Percentiles rank a stretch among this genome's conserved stretches.
Conservation (phyloP, 1,284 basidiomycete species). For the Porogramme epimiltina region DNA sequence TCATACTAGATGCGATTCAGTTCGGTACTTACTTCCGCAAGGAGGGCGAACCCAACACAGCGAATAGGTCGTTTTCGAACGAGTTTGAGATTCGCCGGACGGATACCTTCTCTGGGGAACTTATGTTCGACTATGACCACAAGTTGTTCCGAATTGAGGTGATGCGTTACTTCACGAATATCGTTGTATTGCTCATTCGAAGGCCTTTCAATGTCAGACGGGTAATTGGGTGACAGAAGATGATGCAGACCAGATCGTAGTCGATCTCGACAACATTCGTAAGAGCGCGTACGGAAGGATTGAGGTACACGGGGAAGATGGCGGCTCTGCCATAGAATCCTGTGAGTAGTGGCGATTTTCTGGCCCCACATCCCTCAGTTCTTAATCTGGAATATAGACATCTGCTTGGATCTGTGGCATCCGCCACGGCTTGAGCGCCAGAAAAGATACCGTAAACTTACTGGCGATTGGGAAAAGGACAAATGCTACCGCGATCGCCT, state of each 20-base stretch:
- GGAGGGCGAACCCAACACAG: constrained; percentile 31
- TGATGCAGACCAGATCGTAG: constrained; percentile 48
- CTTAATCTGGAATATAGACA: too few relatives aligned
- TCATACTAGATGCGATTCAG: constrained; percentile 61
- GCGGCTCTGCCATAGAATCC: too few relatives aligned
- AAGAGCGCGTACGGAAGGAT: constrained; percentile 54
- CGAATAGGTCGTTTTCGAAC: constrained; percentile 57
- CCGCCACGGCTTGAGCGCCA: constrained; percentile 62
- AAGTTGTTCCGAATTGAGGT: constrained; percentile 65
- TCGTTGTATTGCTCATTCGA: too few relatives aligned
- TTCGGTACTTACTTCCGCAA: constrained; percentile 56
- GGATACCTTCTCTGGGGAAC: constrained; percentile 46
- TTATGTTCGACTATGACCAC: constrained; percentile 64
- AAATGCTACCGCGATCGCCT: constrained; percentile 51
- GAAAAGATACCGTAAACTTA: constrained; percentile 50
- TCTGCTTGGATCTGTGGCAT: constrained; percentile 60
- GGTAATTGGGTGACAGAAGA: constrained; percentile 55
- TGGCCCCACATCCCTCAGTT: too few relatives aligned
- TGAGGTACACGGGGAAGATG: too few relatives aligned
- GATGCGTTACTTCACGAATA: constrained; percentile 15
- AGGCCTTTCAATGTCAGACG: constrained; percentile 38
- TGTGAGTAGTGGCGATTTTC: too few relatives aligned
- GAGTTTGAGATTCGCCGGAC: constrained; percentile 51
- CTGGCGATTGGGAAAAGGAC: constrained; percentile 39
- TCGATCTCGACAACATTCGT: constrained; percentile 58